Conservation (phyloP, 1,284 basidiomycete species). For the Cystobasidiaceae sp. region DNA sequence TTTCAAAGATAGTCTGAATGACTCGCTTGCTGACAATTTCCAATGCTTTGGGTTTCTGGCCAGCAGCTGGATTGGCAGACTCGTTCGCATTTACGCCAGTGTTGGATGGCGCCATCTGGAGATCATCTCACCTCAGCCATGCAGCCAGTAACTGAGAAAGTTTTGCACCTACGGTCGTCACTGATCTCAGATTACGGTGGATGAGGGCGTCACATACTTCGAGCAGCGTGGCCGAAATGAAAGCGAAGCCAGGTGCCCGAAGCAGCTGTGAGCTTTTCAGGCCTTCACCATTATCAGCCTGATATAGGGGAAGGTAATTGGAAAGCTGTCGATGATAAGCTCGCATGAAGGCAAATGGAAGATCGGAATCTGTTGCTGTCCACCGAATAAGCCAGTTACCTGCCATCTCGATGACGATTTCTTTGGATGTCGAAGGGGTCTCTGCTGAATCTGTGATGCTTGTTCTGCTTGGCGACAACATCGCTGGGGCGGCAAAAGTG, state of each 20-base stretch:
- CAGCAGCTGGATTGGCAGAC: slow-evolving; percentile 51
- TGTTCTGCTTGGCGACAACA: neutral
- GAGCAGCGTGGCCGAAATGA: slow-evolving; percentile 42
- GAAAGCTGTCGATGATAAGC: slow-evolving; percentile 53
- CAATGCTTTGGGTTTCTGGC: slow-evolving; percentile 52
- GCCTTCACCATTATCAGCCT: slow-evolving; percentile 31
- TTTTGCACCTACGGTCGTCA: slow-evolving; percentile 47
- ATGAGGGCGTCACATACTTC: slow-evolving; percentile 44
- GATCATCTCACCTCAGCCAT: slow-evolving; percentile 43
- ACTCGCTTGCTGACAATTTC: slow-evolving; percentile 53
- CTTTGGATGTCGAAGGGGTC: neutral
- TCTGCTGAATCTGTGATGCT: neutral
- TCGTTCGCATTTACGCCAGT: slow-evolving; percentile 51
- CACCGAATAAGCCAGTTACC: slow-evolving; percentile 43
- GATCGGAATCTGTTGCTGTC: slow-evolving; percentile 51
- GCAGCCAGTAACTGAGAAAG: neutral
- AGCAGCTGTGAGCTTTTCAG: slow-evolving; percentile 42
- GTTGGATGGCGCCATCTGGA: slow-evolving; percentile 45
- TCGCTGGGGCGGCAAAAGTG: neutral
- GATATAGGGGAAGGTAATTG: slow-evolving; percentile 46
- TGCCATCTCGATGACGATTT: slow-evolving; percentile 22
- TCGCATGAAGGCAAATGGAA: slow-evolving; percentile 54
- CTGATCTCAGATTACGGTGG: slow-evolving; percentile 43
- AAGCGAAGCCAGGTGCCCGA: slow-evolving; percentile 50
- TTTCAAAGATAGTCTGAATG: slow-evolving; percentile 50